Percentiles rank a stretch among this genome's conserved stretches.
Conservation (phyloP, 2,329 filamentous ascomycete species). For the Neospermospora avenae region DNA sequence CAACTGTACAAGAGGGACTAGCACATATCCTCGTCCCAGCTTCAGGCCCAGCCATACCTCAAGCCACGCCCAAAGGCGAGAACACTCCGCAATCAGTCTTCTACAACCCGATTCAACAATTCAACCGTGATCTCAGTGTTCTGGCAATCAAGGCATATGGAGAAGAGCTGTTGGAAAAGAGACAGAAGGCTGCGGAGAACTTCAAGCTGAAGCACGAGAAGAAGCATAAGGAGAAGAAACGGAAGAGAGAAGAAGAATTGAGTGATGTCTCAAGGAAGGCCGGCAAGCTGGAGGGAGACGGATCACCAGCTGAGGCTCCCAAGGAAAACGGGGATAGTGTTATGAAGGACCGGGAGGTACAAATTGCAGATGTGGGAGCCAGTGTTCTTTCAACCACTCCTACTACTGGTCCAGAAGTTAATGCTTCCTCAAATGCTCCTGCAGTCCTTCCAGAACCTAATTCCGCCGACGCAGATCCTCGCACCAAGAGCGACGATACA, state of each 20-base stretch:
- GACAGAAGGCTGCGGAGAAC: slow-evolving; percentile 41
- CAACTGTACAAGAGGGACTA: slow-evolving; percentile 63
- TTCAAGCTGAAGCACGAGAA: slow-evolving; percentile 31
- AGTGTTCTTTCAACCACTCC: neutral
- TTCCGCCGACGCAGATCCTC: neutral
- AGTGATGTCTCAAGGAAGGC: slow-evolving; percentile 37
- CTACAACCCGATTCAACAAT: slow-evolving; percentile 98
- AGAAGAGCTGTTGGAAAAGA: slow-evolving; percentile 57
- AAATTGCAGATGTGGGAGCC: neutral
- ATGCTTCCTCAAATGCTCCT: neutral
- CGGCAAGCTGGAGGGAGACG: slow-evolving; percentile 29
- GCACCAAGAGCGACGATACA: neutral
- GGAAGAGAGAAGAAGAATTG: slow-evolving; percentile 40
- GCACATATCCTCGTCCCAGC: slow-evolving; percentile 64
- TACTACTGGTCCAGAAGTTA: neutral
- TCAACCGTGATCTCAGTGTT: slow-evolving; percentile 93
- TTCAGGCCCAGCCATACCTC: slow-evolving; percentile 44
- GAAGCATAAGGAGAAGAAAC: slow-evolving; percentile 44
- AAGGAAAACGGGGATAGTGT: neutral
- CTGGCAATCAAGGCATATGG: slow-evolving; percentile 88
- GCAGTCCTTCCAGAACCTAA: neutral
- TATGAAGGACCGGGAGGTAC: neutral
- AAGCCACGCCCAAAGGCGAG: slow-evolving; percentile 46
- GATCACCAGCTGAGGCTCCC: neutral
- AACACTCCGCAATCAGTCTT: slow-evolving; percentile 78